Evolutionary conservation across 768 basidiomycete genomes (phyloP).

Genomic region (Leucocoprinus birnbaumii): DNA sequence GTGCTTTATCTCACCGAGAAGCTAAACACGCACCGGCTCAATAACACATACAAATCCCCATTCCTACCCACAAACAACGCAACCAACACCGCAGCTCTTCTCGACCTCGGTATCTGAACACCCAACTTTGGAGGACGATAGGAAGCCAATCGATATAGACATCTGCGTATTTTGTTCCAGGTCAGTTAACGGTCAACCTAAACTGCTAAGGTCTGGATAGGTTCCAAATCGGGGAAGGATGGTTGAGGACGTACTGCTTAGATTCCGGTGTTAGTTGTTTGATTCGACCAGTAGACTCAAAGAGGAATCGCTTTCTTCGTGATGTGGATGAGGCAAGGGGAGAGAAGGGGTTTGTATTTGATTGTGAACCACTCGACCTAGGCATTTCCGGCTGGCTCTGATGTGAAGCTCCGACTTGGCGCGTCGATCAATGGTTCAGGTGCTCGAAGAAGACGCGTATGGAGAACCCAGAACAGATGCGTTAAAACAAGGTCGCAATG

Average conservation of each 20-base stretch:
- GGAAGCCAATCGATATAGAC: slow-evolving; percentile 50
- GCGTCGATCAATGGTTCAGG: background rate
- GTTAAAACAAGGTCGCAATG: no score
- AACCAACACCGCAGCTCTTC: slow-evolving; percentile 75
- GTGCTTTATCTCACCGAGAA: no score
- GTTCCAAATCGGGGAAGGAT: background rate
- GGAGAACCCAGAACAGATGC: no score
- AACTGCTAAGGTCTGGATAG: background rate
- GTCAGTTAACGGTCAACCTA: background rate
- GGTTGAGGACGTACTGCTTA: slow-evolving; percentile 34
- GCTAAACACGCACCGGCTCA: slow-evolving; percentile 67
- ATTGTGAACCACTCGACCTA: slow-evolving; percentile 2
- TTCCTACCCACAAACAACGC: slow-evolving; percentile 81
- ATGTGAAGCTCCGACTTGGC: background rate
- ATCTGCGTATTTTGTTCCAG: slow-evolving; percentile 37
- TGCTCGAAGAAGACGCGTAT: no score
- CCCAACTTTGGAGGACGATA: slow-evolving; percentile 41
- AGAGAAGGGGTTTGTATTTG: background rate
- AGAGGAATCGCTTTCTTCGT: slow-evolving; percentile 36
- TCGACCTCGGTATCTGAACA: slow-evolving; percentile 49
- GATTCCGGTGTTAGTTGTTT: slow-evolving; percentile 49
- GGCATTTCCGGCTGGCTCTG: slow-evolving; percentile 3
- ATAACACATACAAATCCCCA: slow-evolving; percentile 82
- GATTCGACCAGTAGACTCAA: slow-evolving; percentile 32
- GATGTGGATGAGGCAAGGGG: slow-evolving; percentile 32